Conservation (phyloP, 176 grass and related monocot species). For the Oryza brachyantha region DNA sequence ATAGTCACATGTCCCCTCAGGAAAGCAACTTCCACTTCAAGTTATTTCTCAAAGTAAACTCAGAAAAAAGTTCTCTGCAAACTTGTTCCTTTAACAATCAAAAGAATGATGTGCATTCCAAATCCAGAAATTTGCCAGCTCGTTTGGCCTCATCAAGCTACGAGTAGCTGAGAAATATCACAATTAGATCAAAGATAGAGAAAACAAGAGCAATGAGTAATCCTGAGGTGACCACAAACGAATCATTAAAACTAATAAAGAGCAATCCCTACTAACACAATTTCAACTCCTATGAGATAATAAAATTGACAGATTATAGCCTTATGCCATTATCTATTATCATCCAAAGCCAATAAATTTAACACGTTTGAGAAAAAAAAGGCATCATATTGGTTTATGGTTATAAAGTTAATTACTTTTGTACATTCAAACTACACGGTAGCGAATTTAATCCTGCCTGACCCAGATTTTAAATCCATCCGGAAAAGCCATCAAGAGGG, state of each 20-base stretch:
- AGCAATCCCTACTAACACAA: not conserved
- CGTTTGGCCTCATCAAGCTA: constrained; percentile 25
- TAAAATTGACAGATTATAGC: no score
- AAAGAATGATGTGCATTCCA: constrained; percentile 19
- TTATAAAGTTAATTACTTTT: not conserved
- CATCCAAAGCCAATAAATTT: not conserved
- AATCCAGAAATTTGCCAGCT: constrained; percentile 23
- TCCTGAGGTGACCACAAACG: not conserved
- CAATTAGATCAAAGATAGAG: not conserved
- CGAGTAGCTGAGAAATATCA: not conserved
- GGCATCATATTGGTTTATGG: not conserved
- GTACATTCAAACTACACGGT: not conserved
- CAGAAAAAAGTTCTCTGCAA: not conserved
- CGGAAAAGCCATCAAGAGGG: not conserved
- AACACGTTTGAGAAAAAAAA: not conserved
- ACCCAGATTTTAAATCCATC: not conserved
- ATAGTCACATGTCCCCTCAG: not conserved
- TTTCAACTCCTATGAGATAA: not conserved
- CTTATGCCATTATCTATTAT: no score
- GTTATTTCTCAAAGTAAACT: not conserved
- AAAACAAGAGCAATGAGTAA: constrained; percentile 33
- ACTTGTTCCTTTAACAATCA: constrained; percentile 1
- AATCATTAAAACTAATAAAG: not conserved
- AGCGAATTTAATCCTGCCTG: not conserved
- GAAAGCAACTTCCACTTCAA: constrained; percentile 22